Evolutionary conservation across 805 yeast species (phyloP).

Genomic region (Cyberlindnera japonica): DNA sequence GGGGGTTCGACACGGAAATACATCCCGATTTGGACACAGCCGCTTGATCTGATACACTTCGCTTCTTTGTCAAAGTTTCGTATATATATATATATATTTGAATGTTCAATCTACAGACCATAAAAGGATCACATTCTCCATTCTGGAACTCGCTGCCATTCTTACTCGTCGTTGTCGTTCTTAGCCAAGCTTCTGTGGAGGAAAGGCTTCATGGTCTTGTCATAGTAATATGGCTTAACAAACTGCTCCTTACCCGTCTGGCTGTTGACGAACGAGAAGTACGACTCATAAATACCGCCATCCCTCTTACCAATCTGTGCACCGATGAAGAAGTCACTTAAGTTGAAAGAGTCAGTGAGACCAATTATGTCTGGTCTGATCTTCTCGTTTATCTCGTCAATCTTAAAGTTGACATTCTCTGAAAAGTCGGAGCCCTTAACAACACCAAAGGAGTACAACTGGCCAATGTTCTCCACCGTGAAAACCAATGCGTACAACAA

Average conservation of each 20-base stretch:
- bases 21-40: too few relatives aligned
- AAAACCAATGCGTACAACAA: constrained; percentile 58
- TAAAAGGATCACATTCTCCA: too few relatives aligned
- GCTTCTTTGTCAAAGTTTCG: too few relatives aligned
- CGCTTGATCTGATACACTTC: too few relatives aligned
- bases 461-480: constrained; percentile 60
- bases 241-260: constrained; percentile 35
- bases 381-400: constrained; percentile 33
- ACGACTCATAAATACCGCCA: constrained; percentile 79
- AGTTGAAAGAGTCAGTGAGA: constrained; percentile 77
- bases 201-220: constrained; percentile 20
- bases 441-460: constrained; percentile 52
- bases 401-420: constrained; percentile 30
- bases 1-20: too few relatives aligned
- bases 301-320: constrained; percentile 79
- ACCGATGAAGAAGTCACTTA: constrained; percentile 74
- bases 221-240: constrained; percentile 52
- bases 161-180: constrained; percentile 24
- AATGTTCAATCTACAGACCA: too few relatives aligned
- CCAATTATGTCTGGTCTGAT: constrained; percentile 71
- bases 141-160: too few relatives aligned
- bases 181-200: constrained; percentile 17
- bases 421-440: constrained; percentile 37
- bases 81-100: too few relatives aligned
- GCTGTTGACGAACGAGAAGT: constrained; percentile 55